phyloP scores from a whole-genome alignment of 805 yeast genomes.

The Scheffersomyces spartinae region DNA sequence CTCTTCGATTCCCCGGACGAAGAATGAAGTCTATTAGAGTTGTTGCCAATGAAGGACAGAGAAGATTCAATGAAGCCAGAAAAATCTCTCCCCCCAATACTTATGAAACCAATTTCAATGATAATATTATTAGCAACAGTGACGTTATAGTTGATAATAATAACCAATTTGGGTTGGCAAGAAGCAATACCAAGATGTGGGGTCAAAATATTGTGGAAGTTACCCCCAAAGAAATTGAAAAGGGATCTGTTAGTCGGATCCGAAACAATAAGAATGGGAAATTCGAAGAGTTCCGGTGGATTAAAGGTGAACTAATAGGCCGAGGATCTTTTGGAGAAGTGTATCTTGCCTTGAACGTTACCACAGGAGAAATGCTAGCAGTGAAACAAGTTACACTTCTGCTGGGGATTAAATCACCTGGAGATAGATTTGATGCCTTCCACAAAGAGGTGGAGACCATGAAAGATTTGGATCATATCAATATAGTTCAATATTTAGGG shows the following conservation, averaged over 20 bases:
- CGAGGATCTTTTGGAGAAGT: conserved; percentile 96
- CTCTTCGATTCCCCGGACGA: conserved; percentile 23
- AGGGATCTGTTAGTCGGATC: conserved; percentile 55
- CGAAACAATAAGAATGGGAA: conserved; percentile 51
- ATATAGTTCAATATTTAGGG: conserved; percentile 93
- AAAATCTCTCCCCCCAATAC: conserved; percentile 4
- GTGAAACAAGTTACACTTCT: conserved; percentile 86
- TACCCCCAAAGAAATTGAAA: conserved; percentile 54
- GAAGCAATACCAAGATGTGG: conserved; percentile 92
- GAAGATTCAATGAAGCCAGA: background rate
- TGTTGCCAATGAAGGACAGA: conserved; percentile 71
- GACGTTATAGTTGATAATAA: conserved; percentile 6
- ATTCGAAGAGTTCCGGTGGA: conserved; percentile 88
- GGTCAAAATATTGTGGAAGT: conserved; percentile 90
- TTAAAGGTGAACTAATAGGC: conserved; percentile 93
- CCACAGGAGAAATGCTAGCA: conserved; percentile 98
- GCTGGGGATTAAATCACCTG: too few relatives aligned
- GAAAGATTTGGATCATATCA: conserved; percentile 87
- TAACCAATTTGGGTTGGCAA: conserved; percentile 32
- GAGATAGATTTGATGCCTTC: conserved; percentile 67
- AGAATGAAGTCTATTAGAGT: conserved; percentile 87
- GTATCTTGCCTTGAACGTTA: conserved; percentile 80
- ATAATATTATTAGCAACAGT: too few relatives aligned
- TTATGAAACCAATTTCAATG: too few relatives aligned
- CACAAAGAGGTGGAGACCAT: conserved; percentile 86